Percentiles rank a stretch among this genome's conserved stretches.
phyloP scores from a whole-genome alignment of 176 grass and related monocot genomes.

The Avena insularis region DNA sequence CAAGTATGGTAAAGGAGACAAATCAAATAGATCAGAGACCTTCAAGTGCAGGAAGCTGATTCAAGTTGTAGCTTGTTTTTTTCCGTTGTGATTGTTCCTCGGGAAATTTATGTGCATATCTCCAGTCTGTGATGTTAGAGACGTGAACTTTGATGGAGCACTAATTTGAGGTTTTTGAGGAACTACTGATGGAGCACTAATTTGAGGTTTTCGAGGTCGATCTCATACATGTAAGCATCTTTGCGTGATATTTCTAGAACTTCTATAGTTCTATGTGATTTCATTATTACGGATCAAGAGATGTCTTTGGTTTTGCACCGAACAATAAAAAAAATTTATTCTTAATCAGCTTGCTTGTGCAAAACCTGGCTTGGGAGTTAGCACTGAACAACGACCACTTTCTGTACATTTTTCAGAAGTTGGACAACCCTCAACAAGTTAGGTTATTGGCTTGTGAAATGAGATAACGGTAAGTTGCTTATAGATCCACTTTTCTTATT shows the following conservation, averaged over 20 bases:
- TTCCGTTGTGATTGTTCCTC: too few relatives aligned
- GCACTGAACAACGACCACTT: neutral
- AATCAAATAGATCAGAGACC: too few relatives aligned
- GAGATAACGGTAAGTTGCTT: slow-evolving; percentile 57
- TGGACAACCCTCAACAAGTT: slow-evolving; percentile 25
- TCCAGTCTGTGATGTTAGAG: too few relatives aligned
- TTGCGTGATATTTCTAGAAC: slow-evolving; percentile 4
- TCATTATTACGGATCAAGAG: slow-evolving; percentile 11
- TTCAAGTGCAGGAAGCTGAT: too few relatives aligned
- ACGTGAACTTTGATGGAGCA: too few relatives aligned
- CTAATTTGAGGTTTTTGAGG: too few relatives aligned
- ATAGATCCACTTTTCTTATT: slow-evolving; percentile 16
- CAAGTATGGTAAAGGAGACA: too few relatives aligned
- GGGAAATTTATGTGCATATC: too few relatives aligned
- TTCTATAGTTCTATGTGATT: slow-evolving; percentile 3
- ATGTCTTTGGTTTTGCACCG: neutral
- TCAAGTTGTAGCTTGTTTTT: too few relatives aligned
- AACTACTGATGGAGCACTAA: too few relatives aligned
- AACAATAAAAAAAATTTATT: slow-evolving; percentile 3
- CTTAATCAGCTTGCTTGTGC: slow-evolving; percentile 58
- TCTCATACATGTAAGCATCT: slow-evolving; percentile 56
- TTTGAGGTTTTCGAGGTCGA: slow-evolving; percentile 73
- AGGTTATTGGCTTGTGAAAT: too few relatives aligned
- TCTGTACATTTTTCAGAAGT: slow-evolving; percentile 79
- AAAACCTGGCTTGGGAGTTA: slow-evolving; percentile 28